Conservation (phyloP, 2,329 filamentous ascomycete species). For the Cladophialophora psammophila region DNA sequence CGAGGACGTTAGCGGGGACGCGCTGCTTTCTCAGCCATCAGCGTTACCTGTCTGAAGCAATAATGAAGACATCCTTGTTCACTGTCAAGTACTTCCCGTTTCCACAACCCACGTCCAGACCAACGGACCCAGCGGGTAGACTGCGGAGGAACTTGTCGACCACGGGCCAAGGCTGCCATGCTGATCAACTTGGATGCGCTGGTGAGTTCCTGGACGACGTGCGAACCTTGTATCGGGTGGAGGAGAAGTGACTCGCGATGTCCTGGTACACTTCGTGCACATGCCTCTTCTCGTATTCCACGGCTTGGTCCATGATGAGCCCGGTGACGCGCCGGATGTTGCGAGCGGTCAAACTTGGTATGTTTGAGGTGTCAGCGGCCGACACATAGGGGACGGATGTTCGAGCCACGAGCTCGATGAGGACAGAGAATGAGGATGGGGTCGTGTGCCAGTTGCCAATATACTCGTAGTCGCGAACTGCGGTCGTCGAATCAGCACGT, state of each 20-base stretch:
- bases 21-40: no score
- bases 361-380: neutral
- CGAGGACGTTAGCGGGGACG: constrained; percentile 25
- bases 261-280: constrained; percentile 87
- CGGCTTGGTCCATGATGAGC: constrained; percentile 19
- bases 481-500: neutral
- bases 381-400: neutral
- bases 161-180: constrained; percentile 81
- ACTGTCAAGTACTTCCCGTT: constrained; percentile 95
- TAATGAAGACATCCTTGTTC: constrained; percentile 76
- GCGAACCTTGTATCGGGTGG: constrained; percentile 67
- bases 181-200: constrained; percentile 34
- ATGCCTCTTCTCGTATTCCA: constrained; percentile 79
- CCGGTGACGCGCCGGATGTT: neutral
- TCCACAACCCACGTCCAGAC: constrained; percentile 91
- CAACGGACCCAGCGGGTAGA: constrained; percentile 74
- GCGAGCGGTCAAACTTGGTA: neutral
- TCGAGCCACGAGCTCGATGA: neutral
- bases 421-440: neutral
- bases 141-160: constrained; percentile 77
- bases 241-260: constrained; percentile 58
- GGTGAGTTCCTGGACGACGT: neutral
- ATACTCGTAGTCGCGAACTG: neutral
- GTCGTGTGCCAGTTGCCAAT: constrained; percentile 2
- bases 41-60: constrained; percentile 82